Conservation (phyloP, 169 alveolate species). For the Fabrea salina region DNA sequence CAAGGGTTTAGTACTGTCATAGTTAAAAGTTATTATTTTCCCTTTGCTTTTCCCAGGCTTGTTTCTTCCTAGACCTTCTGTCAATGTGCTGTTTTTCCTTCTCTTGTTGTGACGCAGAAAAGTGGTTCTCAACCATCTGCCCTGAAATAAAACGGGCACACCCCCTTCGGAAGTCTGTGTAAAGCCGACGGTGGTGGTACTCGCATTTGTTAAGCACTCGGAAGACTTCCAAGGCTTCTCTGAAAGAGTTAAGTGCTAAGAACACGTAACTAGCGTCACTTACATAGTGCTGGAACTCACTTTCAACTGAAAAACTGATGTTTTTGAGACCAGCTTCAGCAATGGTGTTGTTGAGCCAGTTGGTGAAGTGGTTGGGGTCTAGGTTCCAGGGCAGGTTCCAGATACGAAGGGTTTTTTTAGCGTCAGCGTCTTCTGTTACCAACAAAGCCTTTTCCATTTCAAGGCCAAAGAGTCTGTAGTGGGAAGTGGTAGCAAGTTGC, state of each 20-base stretch:
- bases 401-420: neutral
- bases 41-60: neutral
- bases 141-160: constrained; percentile 12
- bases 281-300: neutral
- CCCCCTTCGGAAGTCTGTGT: neutral
- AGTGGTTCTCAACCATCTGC: neutral
- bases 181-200: neutral
- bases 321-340: neutral
- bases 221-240: neutral
- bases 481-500: neutral
- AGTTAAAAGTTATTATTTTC: no score
- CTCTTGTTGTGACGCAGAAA: neutral
- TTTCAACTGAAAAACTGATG: neutral
- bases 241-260: neutral
- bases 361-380: neutral
- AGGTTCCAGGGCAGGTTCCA: constrained; percentile 4
- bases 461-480: neutral
- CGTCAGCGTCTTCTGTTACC: constrained; percentile 12
- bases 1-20: no score
- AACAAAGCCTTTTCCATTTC: neutral
- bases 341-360: neutral
- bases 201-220: neutral
- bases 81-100: neutral
- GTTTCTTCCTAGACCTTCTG: neutral
- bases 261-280: neutral